Conservation (phyloP, 2,329 filamentous ascomycete genomes). For the Ophiostoma ulmi region DNA sequence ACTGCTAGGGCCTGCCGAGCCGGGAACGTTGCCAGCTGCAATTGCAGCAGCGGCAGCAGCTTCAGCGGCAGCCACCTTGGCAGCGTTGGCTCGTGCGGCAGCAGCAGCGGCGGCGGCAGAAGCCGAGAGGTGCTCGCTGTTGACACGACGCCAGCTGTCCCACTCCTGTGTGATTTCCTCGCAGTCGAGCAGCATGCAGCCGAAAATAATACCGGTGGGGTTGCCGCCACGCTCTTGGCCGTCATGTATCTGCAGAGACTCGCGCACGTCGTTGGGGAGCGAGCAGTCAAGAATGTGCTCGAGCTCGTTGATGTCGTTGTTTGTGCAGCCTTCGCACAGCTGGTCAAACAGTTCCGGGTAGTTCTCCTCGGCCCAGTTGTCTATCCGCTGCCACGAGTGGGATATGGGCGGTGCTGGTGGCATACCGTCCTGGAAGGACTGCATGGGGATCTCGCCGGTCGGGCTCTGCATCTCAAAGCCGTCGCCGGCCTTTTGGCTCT, state of each 20-base stretch:
- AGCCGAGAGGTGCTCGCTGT: constrained; percentile 72
- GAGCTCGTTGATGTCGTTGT: constrained; percentile 93
- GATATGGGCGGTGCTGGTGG: constrained; percentile 81
- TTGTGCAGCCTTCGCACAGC: constrained; percentile 82
- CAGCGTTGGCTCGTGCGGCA: constrained; percentile 55
- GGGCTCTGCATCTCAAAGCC: constrained; percentile 65
- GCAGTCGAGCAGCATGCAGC: constrained; percentile 92
- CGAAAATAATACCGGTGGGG: constrained; percentile 88
- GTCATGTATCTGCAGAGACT: constrained; percentile 86
- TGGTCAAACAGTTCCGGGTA: constrained; percentile 94
- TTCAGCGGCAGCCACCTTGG: constrained; percentile 15
- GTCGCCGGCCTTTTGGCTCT: constrained; percentile 51
- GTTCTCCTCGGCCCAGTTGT: constrained; percentile 88
- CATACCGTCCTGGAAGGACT: constrained; percentile 85
- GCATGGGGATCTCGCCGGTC: constrained; percentile 86
- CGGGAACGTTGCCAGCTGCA: constrained; percentile 26
- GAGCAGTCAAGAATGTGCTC: constrained; percentile 95
- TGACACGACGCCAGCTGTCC: constrained; percentile 92
- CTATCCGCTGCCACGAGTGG: constrained; percentile 93
- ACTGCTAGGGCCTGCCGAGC: constrained; percentile 62
- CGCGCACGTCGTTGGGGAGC: constrained; percentile 84
- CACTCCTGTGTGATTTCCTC: constrained; percentile 98
- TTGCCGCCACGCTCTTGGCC: constrained; percentile 92
- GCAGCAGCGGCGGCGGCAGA: constrained; percentile 58
- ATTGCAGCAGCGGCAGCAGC: constrained; percentile 55